Base-by-base conservation (phyloP, 2,329 filamentous ascomycete species). In the Dissoconium aciculare region DNA sequence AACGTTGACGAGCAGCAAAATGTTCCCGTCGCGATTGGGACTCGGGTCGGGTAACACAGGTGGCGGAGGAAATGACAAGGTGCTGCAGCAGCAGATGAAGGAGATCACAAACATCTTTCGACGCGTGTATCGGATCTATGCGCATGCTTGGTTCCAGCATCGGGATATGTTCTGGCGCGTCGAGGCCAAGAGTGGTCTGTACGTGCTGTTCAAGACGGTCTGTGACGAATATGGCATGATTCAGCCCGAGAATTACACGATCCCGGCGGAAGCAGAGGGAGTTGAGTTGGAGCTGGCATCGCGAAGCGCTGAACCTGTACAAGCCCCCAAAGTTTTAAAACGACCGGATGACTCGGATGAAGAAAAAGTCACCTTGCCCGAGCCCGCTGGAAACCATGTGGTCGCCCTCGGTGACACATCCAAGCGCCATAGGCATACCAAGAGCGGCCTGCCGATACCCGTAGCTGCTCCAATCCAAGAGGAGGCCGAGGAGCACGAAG, bases 141-240 rank as follows among this genome's bases (percentile, higher is more conserved):
- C 89, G 27, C 89, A 98, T 53, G 89, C 89, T 5, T 98, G 89
- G 89, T 98, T 94, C 55, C 84, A 94, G 58, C 89, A 98, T 55
- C 73, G 85, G 27, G 78, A 79, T 33, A 82, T 94, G 31, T 98
- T 95, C 55, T 95, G 87, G 84, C 74, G 80, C 24, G 78, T 95
- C 1, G 89, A 98, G 58, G 71, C 72, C 6, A 74, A 84, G 52
- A 83, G 82, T n/a, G 89, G 89, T 1, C 62, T 98, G 8, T 98
- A 98, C 53, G 72, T 92, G 35, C 78, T 98, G 49, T 98, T 95
- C 67, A 95, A 94, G 66, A 89, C 79, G 0, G 85, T 95, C 13
- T 95, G 87, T 56, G 89, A 98, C 53, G 68, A 78, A 45, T 94
- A 93, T 56, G 77, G 78, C 43, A 66, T 95, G 37, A 74, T 98